Conservation (phyloP, 1,139 yeast genomes). For the Hemisphaericaspora xylanilytica region DNA sequence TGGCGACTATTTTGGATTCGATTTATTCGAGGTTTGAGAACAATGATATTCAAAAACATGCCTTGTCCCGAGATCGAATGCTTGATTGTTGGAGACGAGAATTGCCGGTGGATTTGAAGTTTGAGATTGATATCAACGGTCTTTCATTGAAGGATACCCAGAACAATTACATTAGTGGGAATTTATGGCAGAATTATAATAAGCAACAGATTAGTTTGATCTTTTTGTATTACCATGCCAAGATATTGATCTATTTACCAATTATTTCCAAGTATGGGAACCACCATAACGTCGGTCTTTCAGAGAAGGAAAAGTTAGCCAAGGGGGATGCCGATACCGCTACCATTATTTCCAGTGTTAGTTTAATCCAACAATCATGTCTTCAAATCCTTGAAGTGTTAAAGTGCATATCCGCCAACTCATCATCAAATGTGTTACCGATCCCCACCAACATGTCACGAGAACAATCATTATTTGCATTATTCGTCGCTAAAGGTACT, state of each 20-base stretch:
- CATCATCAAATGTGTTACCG: conserved; percentile 46
- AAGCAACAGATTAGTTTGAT: conserved; percentile 60
- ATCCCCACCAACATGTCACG: conserved; percentile 72
- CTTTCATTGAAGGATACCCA: conserved; percentile 40
- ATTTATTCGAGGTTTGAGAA: conserved; percentile 50
- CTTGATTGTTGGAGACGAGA: conserved; percentile 80
- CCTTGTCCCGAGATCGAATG: conserved; percentile 60
- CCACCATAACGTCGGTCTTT: conserved; percentile 46
- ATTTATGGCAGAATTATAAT: conserved; percentile 28
- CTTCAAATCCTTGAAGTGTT: conserved; percentile 62
- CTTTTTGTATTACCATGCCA: conserved; percentile 74
- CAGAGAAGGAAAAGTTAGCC: conserved; percentile 36
- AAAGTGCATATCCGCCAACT: conserved; percentile 43
- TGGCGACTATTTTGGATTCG: conserved; percentile 72
- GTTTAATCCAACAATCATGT: conserved; percentile 75
- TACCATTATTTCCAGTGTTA: conserved; percentile 37
- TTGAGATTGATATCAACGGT: conserved; percentile 69
- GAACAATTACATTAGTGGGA: conserved; percentile 18
- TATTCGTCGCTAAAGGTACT: conserved; percentile 75
- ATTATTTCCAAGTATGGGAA: conserved; percentile 52
- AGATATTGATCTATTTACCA: conserved; percentile 76
- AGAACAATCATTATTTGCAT: conserved; percentile 63
- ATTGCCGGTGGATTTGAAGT: conserved; percentile 58
- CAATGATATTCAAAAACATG: conserved; percentile 35
- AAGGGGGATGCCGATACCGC: conserved; percentile 28